Evolutionary conservation across 805 yeast genomes (phyloP).

Genomic region (Starmerella vitae): DNA sequence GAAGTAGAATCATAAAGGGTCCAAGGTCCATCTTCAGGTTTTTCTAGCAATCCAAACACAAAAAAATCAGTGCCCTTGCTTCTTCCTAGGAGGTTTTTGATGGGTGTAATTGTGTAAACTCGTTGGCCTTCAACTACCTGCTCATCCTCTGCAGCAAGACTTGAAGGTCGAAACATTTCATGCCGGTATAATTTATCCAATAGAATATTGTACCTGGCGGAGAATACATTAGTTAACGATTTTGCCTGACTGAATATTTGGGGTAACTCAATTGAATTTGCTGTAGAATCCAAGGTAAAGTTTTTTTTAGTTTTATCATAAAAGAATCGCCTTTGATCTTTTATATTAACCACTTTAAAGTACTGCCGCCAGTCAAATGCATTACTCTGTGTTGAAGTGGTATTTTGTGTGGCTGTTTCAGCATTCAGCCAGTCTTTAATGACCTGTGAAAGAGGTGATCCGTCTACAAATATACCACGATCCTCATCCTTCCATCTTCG

Average conservation of each 20-base stretch:
- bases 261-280: background rate
- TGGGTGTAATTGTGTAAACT: conserved; percentile 40
- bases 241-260: conserved; percentile 10
- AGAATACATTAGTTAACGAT: conserved; percentile 21
- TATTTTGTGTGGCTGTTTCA: conserved; percentile 4
- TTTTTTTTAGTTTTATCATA: conserved; percentile 37
- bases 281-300: conserved; percentile 30
- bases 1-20: conserved; percentile 74
- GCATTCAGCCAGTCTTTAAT: conserved; percentile 41
- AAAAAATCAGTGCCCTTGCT: conserved; percentile 56
- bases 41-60: conserved; percentile 54
- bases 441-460: conserved; percentile 50
- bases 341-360: conserved; percentile 51
- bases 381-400: background rate
- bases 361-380: conserved; percentile 57
- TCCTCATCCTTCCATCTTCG: conserved; percentile 79
- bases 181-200: conserved; percentile 63
- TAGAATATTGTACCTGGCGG: conserved; percentile 45
- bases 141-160: conserved; percentile 10
- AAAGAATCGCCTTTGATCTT: conserved; percentile 32
- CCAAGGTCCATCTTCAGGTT: conserved; percentile 40
- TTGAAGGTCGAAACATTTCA: conserved; percentile 46
- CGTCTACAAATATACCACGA: conserved; percentile 73
- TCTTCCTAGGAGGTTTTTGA: conserved; percentile 77
- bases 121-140: background rate